These are phyloP conservation scores for Colletotrichum chrysophilum DNA, from an alignment of 2,329 filamentous ascomycete genomes.

Conservation along the genomic window DNA sequence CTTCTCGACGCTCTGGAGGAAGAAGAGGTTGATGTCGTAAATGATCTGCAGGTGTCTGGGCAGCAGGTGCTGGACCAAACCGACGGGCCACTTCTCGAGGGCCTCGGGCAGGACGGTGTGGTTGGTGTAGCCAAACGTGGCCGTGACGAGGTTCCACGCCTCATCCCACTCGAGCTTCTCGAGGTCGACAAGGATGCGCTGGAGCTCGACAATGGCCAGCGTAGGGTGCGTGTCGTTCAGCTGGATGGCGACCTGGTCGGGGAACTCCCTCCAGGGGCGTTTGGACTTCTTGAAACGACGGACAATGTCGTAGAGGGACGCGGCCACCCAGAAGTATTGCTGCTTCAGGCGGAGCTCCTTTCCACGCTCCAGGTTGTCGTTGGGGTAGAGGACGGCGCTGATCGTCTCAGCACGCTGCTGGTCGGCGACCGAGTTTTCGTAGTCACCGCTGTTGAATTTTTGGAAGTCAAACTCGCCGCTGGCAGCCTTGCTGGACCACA, in stretches of 20 bases:
- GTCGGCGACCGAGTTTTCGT: slow-evolving; percentile 97
- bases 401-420: slow-evolving; percentile 99
- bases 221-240: slow-evolving; percentile 98
- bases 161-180: slow-evolving; percentile 94
- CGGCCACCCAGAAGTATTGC: slow-evolving; percentile 99
- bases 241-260: slow-evolving; percentile 95
- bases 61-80: slow-evolving; percentile 87
- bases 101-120: slow-evolving; percentile 97
- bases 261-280: slow-evolving; percentile 88
- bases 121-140: slow-evolving; percentile 95
- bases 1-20: slow-evolving; percentile 90
- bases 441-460: slow-evolving; percentile 98
- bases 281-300: slow-evolving; percentile 98
- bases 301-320: slow-evolving; percentile 94
- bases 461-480: slow-evolving; percentile 99
- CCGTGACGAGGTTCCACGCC: slow-evolving; percentile 82
- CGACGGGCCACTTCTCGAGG: slow-evolving; percentile 97
- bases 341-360: slow-evolving; percentile 98
- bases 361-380: slow-evolving; percentile 94
- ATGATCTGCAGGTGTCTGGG: slow-evolving; percentile 96
- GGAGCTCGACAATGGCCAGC: slow-evolving; percentile 92
- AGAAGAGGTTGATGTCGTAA: slow-evolving; percentile 96
- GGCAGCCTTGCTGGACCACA: slow-evolving; percentile 98
- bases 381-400: slow-evolving; percentile 95
- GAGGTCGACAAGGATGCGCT: slow-evolving; percentile 87